These are phyloP conservation scores for Gossypium davidsonii DNA, from an alignment of 441 rosid species.

Conservation along the genomic window DNA sequence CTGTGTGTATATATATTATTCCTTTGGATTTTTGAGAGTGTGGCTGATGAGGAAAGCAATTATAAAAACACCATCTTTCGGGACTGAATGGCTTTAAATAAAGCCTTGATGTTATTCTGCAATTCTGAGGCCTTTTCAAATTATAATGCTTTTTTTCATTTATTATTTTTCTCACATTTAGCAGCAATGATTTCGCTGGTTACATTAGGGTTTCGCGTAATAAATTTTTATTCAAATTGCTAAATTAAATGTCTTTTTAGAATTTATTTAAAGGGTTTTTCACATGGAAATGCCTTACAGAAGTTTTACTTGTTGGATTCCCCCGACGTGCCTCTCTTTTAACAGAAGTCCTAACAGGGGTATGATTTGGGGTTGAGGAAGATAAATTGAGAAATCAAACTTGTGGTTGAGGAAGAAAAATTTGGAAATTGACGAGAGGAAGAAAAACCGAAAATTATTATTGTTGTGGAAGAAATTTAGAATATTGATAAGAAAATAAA, in stretches of 20 bases:
- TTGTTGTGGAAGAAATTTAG: too few species aligned
- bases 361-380: too few species aligned
- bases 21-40: neutral
- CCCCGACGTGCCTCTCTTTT: too few species aligned
- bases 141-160: neutral
- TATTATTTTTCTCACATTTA: neutral
- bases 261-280: neutral
- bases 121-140: constrained; percentile 10
- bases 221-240: neutral
- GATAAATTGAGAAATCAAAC: too few species aligned
- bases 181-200: neutral
- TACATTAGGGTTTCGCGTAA: neutral
- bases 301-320: too few species aligned
- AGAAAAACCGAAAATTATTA: too few species aligned
- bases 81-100: constrained; percentile 10
- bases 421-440: too few species aligned
- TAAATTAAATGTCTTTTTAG: neutral
- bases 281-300: too few species aligned
- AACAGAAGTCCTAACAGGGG: too few species aligned
- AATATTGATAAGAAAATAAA: too few species aligned
- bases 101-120: constrained; percentile 15
- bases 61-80: constrained; percentile 12
- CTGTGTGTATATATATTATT: too few species aligned
- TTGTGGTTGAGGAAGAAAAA: too few species aligned
- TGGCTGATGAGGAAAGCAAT: constrained; percentile 4